Evolutionary conservation across 2,329 filamentous ascomycete genomes (phyloP).

Genomic region (Colletotrichum lentis): DNA sequence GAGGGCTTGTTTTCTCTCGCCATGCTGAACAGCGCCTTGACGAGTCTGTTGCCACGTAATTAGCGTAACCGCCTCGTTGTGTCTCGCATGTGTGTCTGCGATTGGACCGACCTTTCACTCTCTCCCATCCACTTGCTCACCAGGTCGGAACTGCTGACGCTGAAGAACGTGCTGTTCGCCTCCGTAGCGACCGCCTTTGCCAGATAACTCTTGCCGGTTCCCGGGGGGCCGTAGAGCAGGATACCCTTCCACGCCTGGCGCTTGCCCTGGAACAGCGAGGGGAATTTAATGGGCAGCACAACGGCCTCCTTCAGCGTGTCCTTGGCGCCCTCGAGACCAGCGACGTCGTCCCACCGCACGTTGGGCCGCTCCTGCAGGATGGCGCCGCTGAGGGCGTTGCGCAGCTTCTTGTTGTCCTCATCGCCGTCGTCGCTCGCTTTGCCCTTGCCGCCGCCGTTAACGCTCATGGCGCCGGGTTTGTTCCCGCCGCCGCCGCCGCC

Average conservation of each 20-base stretch:
- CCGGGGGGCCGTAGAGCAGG: constrained; percentile 91
- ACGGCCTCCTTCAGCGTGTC: constrained; percentile 98
- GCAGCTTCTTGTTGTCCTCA: constrained; percentile 93
- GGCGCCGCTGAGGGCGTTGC: constrained; percentile 87
- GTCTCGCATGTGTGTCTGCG: not conserved
- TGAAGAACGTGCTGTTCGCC: constrained; percentile 99
- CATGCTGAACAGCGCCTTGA: constrained; percentile 97
- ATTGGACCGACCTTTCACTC: constrained; percentile 78
- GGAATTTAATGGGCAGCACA: constrained; percentile 97
- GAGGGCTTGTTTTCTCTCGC: constrained; percentile 97
- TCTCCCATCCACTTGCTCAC: constrained; percentile 99
- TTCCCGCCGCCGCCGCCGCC: constrained; percentile 66
- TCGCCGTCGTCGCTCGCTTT: constrained; percentile 74
- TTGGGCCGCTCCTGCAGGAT: constrained; percentile 97
- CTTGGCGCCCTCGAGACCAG: constrained; percentile 91
- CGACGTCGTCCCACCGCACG: constrained; percentile 97
- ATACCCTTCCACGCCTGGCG: constrained; percentile 99
- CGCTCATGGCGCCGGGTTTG: constrained; percentile 70
- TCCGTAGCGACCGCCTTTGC: constrained; percentile 98
- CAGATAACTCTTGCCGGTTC: constrained; percentile 96
- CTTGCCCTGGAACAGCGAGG: constrained; percentile 94
- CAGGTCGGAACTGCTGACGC: constrained; percentile 94
- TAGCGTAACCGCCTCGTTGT: not conserved
- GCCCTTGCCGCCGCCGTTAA: constrained; percentile 67
- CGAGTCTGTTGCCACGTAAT: constrained; percentile 66